Conservation (phyloP, 2,329 filamentous ascomycete genomes). For the Diplodia intermedia region DNA sequence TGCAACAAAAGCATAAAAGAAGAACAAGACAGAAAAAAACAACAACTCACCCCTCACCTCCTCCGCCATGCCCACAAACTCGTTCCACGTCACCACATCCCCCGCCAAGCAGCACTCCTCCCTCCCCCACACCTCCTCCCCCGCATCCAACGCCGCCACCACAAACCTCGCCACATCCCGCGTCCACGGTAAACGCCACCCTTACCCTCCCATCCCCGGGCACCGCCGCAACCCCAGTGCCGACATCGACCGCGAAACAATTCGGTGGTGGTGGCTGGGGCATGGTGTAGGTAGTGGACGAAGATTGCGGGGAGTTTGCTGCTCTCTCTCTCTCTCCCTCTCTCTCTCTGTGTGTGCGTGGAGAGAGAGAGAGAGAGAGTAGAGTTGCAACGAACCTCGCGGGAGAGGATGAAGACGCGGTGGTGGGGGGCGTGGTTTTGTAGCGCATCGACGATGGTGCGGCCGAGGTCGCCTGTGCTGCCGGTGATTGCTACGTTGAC, state of each 20-base stretch:
- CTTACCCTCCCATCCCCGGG: slow-evolving; percentile 57
- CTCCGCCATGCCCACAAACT: slow-evolving; percentile 34
- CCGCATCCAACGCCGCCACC: slow-evolving; percentile 50
- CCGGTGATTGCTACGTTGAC: slow-evolving; percentile 56
- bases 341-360: too few relatives aligned
- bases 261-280: slow-evolving; percentile 22
- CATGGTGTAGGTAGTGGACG: too few relatives aligned
- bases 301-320: too few relatives aligned
- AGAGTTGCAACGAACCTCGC: slow-evolving; percentile 44
- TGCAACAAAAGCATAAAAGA: background rate
- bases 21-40: background rate
- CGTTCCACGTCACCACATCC: slow-evolving; percentile 35
- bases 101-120: slow-evolving; percentile 39
- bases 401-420: slow-evolving; percentile 51
- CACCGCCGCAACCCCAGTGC: slow-evolving; percentile 50
- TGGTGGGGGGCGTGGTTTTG: slow-evolving; percentile 44
- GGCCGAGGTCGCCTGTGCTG: slow-evolving; percentile 56
- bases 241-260: slow-evolving; percentile 35
- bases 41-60: background rate
- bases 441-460: slow-evolving; percentile 56
- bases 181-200: slow-evolving; percentile 58
- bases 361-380: too few relatives aligned
- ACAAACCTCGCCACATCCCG: slow-evolving; percentile 58
- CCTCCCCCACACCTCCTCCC: slow-evolving; percentile 51
- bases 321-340: too few relatives aligned